A percentile compares a stretch with the other conserved stretches of the same genome.
These are phyloP conservation scores for Deakozyma indianensis DNA, from an alignment of 805 yeast species.

Conservation along the genomic window DNA sequence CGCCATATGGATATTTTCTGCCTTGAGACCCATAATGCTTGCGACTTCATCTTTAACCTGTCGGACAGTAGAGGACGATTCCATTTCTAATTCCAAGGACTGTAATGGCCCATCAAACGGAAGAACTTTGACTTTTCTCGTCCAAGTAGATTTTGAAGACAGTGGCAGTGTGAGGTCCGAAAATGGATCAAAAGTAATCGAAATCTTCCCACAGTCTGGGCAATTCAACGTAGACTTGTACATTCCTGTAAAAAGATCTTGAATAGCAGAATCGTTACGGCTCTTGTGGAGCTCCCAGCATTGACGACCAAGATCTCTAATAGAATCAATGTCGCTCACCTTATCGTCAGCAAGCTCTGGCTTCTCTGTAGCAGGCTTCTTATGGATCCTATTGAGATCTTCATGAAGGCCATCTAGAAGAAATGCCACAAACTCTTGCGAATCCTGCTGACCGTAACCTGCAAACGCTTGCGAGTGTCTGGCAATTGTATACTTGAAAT, in stretches of 20 bases:
- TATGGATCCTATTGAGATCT: slow-evolving; percentile 64
- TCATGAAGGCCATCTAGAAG: slow-evolving; percentile 68
- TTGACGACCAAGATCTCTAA: slow-evolving; percentile 48
- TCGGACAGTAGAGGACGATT: slow-evolving; percentile 45
- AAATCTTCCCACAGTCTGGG: slow-evolving; percentile 66
- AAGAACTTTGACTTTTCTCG: slow-evolving; percentile 44
- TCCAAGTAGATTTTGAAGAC: slow-evolving; percentile 66
- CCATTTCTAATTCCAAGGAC: slow-evolving; percentile 55
- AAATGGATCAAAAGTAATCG: slow-evolving; percentile 88
- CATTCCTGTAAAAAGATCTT: slow-evolving; percentile 79
- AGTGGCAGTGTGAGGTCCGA: slow-evolving; percentile 81
- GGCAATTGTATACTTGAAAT: slow-evolving; percentile 68
- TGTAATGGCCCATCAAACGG: slow-evolving; percentile 39
- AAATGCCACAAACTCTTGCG: slow-evolving; percentile 68
- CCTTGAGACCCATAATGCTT: slow-evolving; percentile 23
- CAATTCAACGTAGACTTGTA: slow-evolving; percentile 84
- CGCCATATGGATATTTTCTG: slow-evolving; percentile 31
- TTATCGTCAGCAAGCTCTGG: slow-evolving; percentile 61
- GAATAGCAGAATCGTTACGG: slow-evolving; percentile 73
- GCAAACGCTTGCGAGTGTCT: slow-evolving; percentile 61
- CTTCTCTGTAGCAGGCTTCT: slow-evolving; percentile 79
- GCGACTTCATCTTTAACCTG: slow-evolving; percentile 53
- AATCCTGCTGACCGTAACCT: slow-evolving; percentile 68
- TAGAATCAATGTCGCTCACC: slow-evolving; percentile 31
- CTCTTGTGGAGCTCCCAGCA: slow-evolving; percentile 72